Percentiles rank a stretch among this genome's conserved stretches.
These are phyloP conservation scores for Nevesoporus exiguus DNA, from an alignment of 768 basidiomycete species.

Conservation along the genomic window DNA sequence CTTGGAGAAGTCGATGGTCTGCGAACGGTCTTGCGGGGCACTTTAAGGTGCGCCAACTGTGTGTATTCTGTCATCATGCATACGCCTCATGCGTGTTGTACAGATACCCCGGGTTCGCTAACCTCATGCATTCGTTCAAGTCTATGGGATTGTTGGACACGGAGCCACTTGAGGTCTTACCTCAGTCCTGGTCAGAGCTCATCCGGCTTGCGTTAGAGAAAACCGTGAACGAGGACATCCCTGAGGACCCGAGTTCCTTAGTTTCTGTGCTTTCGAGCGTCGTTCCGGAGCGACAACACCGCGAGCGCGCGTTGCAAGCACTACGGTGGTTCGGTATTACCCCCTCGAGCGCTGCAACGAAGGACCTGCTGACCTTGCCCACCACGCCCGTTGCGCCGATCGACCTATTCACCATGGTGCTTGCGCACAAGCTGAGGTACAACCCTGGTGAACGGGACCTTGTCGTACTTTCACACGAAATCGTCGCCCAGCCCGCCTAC, in stretches of 20 bases:
- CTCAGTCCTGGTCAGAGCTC: slow-evolving; percentile 35
- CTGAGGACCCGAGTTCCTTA: slow-evolving; percentile 33
- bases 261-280: slow-evolving; percentile 30
- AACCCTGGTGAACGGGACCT: slow-evolving; percentile 72
- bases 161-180: slow-evolving; percentile 13
- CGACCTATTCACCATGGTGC: slow-evolving; percentile 69
- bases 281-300: slow-evolving; percentile 10
- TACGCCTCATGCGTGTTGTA: not conserved
- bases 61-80: not conserved
- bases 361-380: slow-evolving; percentile 43
- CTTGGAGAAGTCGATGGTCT: slow-evolving; percentile 43
- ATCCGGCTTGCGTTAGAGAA: slow-evolving; percentile 34
- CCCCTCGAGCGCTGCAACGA: slow-evolving; percentile 5
- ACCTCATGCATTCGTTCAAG: slow-evolving; percentile 70
- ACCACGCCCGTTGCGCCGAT: slow-evolving; percentile 47
- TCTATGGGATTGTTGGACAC: slow-evolving; percentile 63
- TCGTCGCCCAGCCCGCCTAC: slow-evolving; percentile 45
- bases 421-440: slow-evolving; percentile 72
- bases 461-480: slow-evolving; percentile 82
- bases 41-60: slow-evolving; percentile 54
- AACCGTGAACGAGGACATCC: slow-evolving; percentile 24
- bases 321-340: slow-evolving; percentile 40
- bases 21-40: slow-evolving; percentile 77
- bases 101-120: slow-evolving; percentile 83
- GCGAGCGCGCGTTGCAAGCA: slow-evolving; percentile 35